Base-by-base conservation (phyloP, 352 stramenopile genomes). In the Globisporangium splendens region DNA sequence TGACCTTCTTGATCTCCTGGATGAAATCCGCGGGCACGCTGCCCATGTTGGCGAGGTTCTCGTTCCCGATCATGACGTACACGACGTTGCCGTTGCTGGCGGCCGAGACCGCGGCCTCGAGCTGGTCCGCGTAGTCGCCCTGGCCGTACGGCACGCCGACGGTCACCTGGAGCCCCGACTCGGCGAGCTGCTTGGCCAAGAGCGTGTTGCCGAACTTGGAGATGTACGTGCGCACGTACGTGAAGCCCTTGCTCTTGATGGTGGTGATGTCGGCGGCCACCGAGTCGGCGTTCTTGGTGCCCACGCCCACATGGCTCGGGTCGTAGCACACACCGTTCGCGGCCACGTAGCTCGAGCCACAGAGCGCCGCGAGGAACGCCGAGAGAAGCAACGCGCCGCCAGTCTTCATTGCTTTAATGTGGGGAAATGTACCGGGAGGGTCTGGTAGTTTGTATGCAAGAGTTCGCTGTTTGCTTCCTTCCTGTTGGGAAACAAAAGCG, bases 301-400 rank as follows among this genome's bases (percentile, higher is more conserved):
- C n/a, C 4, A 44, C 39, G 46, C 46, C 62, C 33, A 49, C 54
- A 69, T 87, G 79, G 64, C 82, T 66, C 11, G 79, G 77, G 68
- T 90, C 79, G 58, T 80, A 89, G 70, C 79, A 89, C 41, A 89
- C 79, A 39, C 79, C 79, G 44, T 86, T 82, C 48, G 79, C 79
- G 56, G 86, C 64, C 41, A 75, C 76, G 46, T 60, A 51, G 39
- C 39, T 44, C 13, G 61, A 59, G 42, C 63, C 64, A 54, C 76
- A 64, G 59, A 72, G 58, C 50, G 75, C 68, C 18, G 56, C 56
- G 56, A 62, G 46, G 38, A 62, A 55, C 38, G 47, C 21, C 22
- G 56, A 62, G 39, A 62, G 47, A 12, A 62, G 13, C 21, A 62
- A 39, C 24, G 56, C 46, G 1, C 46, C 56, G 24, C 56, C 56